These are phyloP conservation scores for Pisolithus orientalis DNA, from an alignment of 768 basidiomycete species.

Conservation along the genomic window DNA sequence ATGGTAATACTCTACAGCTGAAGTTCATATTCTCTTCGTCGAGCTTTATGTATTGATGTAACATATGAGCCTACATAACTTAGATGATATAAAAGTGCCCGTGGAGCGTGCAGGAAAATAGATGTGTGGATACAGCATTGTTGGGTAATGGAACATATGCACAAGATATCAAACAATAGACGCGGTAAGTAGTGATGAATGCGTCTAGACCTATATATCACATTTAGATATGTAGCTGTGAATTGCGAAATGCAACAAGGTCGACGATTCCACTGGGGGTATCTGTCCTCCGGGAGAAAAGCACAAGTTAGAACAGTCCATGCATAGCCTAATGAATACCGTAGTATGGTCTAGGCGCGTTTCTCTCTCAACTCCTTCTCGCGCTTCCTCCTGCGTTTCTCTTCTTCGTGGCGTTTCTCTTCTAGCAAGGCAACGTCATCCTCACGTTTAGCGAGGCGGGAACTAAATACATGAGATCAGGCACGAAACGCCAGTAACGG, in stretches of 20 bases:
- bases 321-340: background rate
- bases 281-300: background rate
- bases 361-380: constrained; percentile 42
- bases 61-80: constrained; percentile 10
- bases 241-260: background rate
- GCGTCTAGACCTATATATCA: constrained; percentile 14
- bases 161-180: constrained; percentile 5
- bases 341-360: constrained; percentile 9
- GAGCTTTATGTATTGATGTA: constrained; percentile 26
- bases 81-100: constrained; percentile 1
- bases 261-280: background rate
- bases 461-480: constrained; percentile 27
- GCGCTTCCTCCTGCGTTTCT: constrained; percentile 64
- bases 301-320: constrained; percentile 1
- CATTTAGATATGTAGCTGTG: background rate
- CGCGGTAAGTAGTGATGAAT: constrained; percentile 4
- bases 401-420: constrained; percentile 65
- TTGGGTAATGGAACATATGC: constrained; percentile 6
- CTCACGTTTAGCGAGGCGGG: constrained; percentile 59
- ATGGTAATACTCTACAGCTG: background rate
- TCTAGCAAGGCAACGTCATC: constrained; percentile 55
- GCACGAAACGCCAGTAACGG: background rate
- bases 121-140: constrained; percentile 12
- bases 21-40: constrained; percentile 7
- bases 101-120: constrained; percentile 1